Evolutionary conservation across 495 filamentous ascomycete genomes (phyloP).

Genomic region (Xylaria sp.): DNA sequence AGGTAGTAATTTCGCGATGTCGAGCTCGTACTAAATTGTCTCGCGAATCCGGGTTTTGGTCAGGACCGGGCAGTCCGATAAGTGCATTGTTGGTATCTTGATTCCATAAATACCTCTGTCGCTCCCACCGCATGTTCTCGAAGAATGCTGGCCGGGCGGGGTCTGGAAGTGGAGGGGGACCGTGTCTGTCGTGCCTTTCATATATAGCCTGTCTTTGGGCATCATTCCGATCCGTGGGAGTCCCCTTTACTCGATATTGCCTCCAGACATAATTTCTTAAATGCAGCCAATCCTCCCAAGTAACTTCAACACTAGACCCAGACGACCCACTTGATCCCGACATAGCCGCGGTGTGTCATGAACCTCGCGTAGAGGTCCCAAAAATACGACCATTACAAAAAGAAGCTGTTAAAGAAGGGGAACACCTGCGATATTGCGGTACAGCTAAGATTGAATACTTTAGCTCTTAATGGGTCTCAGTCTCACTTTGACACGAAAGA

Average conservation of each 20-base stretch:
- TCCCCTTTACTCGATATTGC: neutral
- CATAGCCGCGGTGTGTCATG: neutral
- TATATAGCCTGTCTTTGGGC: neutral
- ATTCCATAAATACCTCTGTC: neutral
- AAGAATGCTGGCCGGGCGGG: neutral
- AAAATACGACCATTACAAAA: neutral
- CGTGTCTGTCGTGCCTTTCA: neutral
- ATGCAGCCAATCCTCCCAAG: neutral
- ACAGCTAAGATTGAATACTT: neutral
- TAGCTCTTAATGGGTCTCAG: neutral
- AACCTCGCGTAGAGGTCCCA: neutral
- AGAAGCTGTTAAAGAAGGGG: neutral
- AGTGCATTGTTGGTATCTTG: neutral
- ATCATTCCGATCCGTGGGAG: too few relatives aligned
- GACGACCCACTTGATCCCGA: neutral
- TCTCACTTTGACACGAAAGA: neutral
- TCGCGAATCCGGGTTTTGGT: neutral
- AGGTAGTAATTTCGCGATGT: neutral
- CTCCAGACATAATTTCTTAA: neutral
- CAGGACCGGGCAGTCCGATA: neutral
- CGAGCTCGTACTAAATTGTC: neutral
- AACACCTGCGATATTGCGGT: too few relatives aligned
- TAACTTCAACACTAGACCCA: neutral
- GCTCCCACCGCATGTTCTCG: neutral
- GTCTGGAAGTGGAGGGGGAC: neutral